Evolutionary conservation across 2,329 filamentous ascomycete species (phyloP), one percentile per base, ranked within the genome.

Genomic region (Claviceps sp.): DNA sequence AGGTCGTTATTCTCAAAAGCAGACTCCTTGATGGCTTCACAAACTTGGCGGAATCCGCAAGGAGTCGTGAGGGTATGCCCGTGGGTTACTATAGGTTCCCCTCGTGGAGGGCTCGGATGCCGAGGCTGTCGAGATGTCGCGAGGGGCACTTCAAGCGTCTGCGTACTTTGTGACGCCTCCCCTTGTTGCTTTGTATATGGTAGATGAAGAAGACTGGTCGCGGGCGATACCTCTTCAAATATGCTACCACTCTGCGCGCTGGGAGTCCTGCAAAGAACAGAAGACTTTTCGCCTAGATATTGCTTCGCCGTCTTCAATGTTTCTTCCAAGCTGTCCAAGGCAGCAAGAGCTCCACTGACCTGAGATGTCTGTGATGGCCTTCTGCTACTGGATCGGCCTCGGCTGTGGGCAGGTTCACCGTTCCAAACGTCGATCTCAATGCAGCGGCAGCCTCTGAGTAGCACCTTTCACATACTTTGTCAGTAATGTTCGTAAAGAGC

Each of bases 391-490:
- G 69, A 66, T 22, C 62, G 56, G 41, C 54, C 59, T 5, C 64
- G 65, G 5, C 63, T 65, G 4, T 67, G 62, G 44, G 65, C 66
- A 17, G 71, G 65, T 56, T 78, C 72, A 13, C 89, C 87, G 65
- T 96, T 87, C 87, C 90, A 95, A 3, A 96, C 89, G 62, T 96
- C 91, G 52, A 96, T 93, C 65, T 96, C 90, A 47, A 96, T 89
- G 62, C 89, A 96, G 55, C 90, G 82, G 62, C 90, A 95, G 47
- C 87, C 87, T 50, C 81, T 77, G 39, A 79, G 73, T 13, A 96
- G 79, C 13, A 86, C 84, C 77, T 87, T 43, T 24, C 19, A 17
- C 30, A 16, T 43, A 2, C 19, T 19, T 41, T 22, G 41, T 48
- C 17, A 54, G 38, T 19, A 17, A 46, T 13, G 19, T 40, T 4